These are phyloP conservation scores for Leptomonas seymouri DNA, from an alignment of 208 protist species.

Conservation along the genomic window DNA sequence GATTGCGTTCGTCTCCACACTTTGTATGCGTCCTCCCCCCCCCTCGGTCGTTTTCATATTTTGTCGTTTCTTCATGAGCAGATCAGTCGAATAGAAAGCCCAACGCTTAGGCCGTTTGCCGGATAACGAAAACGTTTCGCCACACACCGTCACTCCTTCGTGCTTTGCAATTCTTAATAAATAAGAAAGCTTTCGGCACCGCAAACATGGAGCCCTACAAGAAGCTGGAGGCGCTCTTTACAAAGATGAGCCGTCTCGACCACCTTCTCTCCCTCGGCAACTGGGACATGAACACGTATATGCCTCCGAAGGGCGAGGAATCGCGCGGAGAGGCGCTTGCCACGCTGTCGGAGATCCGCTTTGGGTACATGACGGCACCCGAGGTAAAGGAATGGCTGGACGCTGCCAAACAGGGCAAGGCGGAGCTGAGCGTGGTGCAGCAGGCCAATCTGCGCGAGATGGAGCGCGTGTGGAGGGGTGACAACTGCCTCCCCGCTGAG, in stretches of 20 bases:
- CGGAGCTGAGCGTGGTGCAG: conserved; percentile 50
- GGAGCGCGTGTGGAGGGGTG: conserved; percentile 36
- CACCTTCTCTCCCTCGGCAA: conserved; percentile 50
- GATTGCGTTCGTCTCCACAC: too few relatives aligned
- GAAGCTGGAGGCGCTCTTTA: conserved; percentile 64
- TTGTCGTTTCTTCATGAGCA: too few relatives aligned
- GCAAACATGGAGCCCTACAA: conserved; percentile 69
- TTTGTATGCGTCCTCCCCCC: too few relatives aligned
- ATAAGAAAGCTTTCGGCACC: background rate
- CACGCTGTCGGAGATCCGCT: conserved; percentile 41
- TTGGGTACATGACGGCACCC: conserved; percentile 54
- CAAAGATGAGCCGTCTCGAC: conserved; percentile 54
- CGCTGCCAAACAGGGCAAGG: conserved; percentile 24
- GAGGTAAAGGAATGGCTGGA: conserved; percentile 50
- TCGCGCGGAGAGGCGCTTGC: conserved; percentile 68
- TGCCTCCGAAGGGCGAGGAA: conserved; percentile 72
- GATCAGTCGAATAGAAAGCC: too few relatives aligned
- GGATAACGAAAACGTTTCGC: conserved; percentile 17
- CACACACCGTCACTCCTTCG: background rate
- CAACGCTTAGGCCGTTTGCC: too few relatives aligned
- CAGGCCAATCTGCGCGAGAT: conserved; percentile 80
- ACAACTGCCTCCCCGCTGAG: conserved; percentile 48
- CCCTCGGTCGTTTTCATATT: too few relatives aligned
- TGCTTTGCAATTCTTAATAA: conserved; percentile 4
- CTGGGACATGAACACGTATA: conserved; percentile 83